These are phyloP conservation scores for Hymenochaete sp. DNA, from an alignment of 1,284 basidiomycete genomes.

Conservation along the genomic window DNA sequence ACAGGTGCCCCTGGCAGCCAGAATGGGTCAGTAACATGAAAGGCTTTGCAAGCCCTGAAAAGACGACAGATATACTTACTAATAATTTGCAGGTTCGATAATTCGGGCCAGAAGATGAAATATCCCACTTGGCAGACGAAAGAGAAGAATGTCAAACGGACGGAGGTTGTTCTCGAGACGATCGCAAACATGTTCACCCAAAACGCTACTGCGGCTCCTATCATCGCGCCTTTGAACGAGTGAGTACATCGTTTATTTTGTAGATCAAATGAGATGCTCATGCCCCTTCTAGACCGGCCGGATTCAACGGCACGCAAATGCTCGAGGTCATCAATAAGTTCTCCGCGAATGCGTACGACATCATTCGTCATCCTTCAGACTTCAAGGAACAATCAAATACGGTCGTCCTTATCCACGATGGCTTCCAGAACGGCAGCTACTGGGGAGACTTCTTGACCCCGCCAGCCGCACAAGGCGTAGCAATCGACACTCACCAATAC, in stretches of 20 bases:
- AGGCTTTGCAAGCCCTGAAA: neutral
- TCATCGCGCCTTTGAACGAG: constrained; percentile 75
- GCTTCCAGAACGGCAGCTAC: constrained; percentile 70
- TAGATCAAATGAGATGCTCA: neutral
- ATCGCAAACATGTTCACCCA: constrained; percentile 55
- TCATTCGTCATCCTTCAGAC: constrained; percentile 61
- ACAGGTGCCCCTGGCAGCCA: constrained; percentile 81
- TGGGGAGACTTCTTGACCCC: constrained; percentile 64
- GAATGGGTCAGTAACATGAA: constrained; percentile 47
- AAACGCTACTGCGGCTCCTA: constrained; percentile 51
- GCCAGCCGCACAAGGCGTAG: constrained; percentile 55
- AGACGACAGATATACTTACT: constrained; percentile 1
- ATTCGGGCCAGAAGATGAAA: constrained; percentile 67
- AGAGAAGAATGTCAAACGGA: constrained; percentile 58
- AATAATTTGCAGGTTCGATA: constrained; percentile 57
- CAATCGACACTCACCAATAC: constrained; percentile 78
- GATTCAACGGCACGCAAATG: constrained; percentile 49
- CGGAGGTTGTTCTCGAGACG: constrained; percentile 56
- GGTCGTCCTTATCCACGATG: constrained; percentile 73
- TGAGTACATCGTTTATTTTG: constrained; percentile 30
- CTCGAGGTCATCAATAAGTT: constrained; percentile 56
- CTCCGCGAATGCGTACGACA: constrained; percentile 66
- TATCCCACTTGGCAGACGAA: constrained; percentile 65
- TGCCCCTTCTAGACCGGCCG: constrained; percentile 60
- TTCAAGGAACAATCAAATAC: constrained; percentile 49